Percentiles rank a stretch among this genome's conserved stretches.
phyloP scores from a whole-genome alignment of 768 basidiomycete species.

The Ramaria sp. region DNA sequence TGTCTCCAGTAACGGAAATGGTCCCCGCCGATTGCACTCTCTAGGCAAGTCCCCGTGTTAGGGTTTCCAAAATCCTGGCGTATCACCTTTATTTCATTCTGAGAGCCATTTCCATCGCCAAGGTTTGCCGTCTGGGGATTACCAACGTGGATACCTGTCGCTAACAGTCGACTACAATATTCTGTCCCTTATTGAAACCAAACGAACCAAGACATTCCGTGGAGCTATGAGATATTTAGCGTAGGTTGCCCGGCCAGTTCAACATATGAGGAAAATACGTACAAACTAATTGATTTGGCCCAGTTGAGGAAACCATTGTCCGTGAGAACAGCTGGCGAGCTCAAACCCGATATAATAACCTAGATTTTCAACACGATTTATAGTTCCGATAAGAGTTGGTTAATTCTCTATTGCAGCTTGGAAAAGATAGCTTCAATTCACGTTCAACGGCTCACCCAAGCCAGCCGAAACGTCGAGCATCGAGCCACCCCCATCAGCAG shows the following conservation, averaged over 20 bases:
- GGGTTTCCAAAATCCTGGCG: constrained; percentile 3
- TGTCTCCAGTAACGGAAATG: constrained; percentile 16
- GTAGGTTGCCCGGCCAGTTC: not conserved
- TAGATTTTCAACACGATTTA: not conserved
- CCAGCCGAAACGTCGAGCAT: constrained; percentile 6
- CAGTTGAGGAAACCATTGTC: constrained; percentile 11
- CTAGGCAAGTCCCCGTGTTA: constrained; percentile 9
- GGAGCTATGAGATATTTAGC: not conserved
- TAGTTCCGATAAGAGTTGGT: too few relatives aligned
- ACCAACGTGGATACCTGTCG: constrained; percentile 11
- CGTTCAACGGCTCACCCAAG: constrained; percentile 8
- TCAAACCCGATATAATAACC: constrained; percentile 13
- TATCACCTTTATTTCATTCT: constrained; percentile 4
- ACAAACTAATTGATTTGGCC: constrained; percentile 6
- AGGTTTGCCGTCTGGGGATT: constrained; percentile 12
- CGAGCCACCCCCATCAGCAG: constrained; percentile 2
- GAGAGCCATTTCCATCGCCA: constrained; percentile 12
- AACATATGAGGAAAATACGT: not conserved
- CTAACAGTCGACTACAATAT: not conserved
- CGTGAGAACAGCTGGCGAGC: constrained; percentile 9
- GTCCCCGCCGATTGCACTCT: constrained; percentile 16
- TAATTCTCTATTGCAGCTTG: not conserved
- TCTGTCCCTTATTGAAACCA: not conserved
- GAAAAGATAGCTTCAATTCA: not conserved
- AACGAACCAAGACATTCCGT: constrained; percentile 6